Evolutionary conservation across 495 filamentous ascomycete species (phyloP), one percentile per base, ranked within the genome.

Genomic region (Apodospora peruviana): DNA sequence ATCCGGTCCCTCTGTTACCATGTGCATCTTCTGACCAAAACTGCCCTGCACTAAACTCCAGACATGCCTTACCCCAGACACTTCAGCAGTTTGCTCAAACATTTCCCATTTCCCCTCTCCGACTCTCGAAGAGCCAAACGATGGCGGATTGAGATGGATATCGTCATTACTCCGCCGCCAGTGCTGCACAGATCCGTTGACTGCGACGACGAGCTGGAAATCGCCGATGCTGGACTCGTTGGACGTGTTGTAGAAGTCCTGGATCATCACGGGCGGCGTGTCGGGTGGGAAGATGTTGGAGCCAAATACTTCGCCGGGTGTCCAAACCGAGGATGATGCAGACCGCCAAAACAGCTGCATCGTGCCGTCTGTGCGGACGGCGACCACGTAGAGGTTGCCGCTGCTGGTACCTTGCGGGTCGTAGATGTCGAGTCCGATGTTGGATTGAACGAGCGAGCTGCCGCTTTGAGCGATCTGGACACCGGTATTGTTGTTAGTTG

Each of bases 271-370:
- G 4, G 50, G 52, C 0, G 52, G 45, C 4, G 52, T 50, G 36
- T 52, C 41, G 2, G 17, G 18, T 9, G 52, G 49, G 17, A 19
- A 18, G 35, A 56, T 43, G 8, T 22, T 40, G 0, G 38, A 36
- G 3, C 52, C 57, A 45, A 59, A 59, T 5, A 45, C 38, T 14
- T 58, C 56, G 9, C 51, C 52, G 1, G 52, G 18, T 0, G 22
- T 40, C 52, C 56, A 59, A 1, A 16, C 22, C 0, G 22, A 22
- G 22, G 7, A 37, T 11, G 27, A 14, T 1, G 19, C 46, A 4
- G 20, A 5, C 12, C 52, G 53, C 46, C 49, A 56, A n/a, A 59
- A 59, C 9, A 56, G 39, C 21, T 59, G 57, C 35, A 59, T 43
- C 24, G 27, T 24, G 10, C 53, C 53, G 29, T 56, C 47, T 11